Percentiles rank a stretch among this genome's conserved stretches.
phyloP scores from a whole-genome alignment of 2,329 filamentous ascomycete species.

The Scortechinia acanthostroma region DNA sequence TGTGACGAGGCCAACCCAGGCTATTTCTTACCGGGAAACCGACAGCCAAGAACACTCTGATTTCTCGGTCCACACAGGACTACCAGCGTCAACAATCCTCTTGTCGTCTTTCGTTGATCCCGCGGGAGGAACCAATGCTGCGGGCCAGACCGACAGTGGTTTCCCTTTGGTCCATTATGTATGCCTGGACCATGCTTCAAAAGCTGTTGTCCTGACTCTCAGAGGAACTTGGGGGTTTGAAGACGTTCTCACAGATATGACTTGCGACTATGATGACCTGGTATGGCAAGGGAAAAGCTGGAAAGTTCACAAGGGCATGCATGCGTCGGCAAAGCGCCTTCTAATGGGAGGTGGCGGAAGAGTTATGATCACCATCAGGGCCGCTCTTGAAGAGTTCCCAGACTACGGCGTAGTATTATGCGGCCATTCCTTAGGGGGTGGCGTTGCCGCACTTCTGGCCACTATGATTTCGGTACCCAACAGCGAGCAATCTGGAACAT shows the following conservation, averaged over 20 bases:
- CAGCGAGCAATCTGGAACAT: not conserved
- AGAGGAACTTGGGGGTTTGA: conserved; percentile 48
- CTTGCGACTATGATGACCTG: conserved; percentile 43
- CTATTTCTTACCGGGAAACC: conserved; percentile 30
- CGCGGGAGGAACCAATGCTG: conserved; percentile 39
- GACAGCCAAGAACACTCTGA: conserved; percentile 24
- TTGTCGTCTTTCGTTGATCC: conserved; percentile 46
- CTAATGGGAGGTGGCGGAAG: conserved; percentile 36
- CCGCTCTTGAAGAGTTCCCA: conserved; percentile 41
- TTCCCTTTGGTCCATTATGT: conserved; percentile 48
- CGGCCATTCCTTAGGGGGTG: conserved; percentile 45
- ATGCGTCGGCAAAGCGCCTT: conserved; percentile 41
- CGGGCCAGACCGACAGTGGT: conserved; percentile 38
- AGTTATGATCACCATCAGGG: conserved; percentile 41
- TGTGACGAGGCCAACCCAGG: conserved; percentile 20
- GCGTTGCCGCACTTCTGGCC: conserved; percentile 43
- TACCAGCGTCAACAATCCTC: conserved; percentile 14
- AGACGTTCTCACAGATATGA: conserved; percentile 48
- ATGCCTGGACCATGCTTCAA: conserved; percentile 46
- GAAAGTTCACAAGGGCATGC: conserved; percentile 48
- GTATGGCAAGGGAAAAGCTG: conserved; percentile 37
- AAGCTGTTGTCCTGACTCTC: conserved; percentile 44
- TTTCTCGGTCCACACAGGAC: conserved; percentile 9
- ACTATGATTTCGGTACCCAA: conserved; percentile 41
- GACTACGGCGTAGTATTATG: conserved; percentile 48